Evolutionary conservation across 2,329 filamentous ascomycete species (phyloP), one percentile per base, ranked within the genome.

Genomic region (Ophiostoma pallidulum): DNA sequence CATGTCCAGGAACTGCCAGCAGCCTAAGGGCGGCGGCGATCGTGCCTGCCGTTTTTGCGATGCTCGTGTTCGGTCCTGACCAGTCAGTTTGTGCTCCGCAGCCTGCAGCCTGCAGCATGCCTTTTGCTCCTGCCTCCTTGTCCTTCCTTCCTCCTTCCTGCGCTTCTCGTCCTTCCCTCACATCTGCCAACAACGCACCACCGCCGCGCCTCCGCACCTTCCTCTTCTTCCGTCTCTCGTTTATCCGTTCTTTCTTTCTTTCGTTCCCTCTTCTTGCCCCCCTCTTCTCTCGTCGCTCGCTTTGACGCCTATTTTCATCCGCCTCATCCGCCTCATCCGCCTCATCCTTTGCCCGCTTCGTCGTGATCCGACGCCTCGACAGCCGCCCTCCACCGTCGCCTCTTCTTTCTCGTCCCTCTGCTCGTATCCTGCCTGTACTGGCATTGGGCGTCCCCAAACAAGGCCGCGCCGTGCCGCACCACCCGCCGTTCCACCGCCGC

Each of bases 401-500:
- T 19, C n/a, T n/a, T n/a, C n/a, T n/a, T n/a, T n/a, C n/a, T n/a
- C n/a, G n/a, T n/a, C n/a, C n/a, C n/a, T n/a, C n/a, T n/a, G n/a
- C n/a, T n/a, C n/a, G n/a, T n/a, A n/a, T n/a, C n/a, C n/a, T n/a
- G n/a, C n/a, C n/a, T n/a, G n/a, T n/a, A n/a, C n/a, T n/a, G n/a
- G n/a, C n/a, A n/a, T n/a, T n/a, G n/a, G n/a, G n/a, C n/a, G n/a
- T n/a, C n/a, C n/a, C n/a, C n/a, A n/a, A n/a, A n/a, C n/a, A n/a
- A n/a, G n/a, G n/a, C n/a, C n/a, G n/a, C n/a, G n/a, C n/a, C n/a
- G n/a, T n/a, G n/a, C n/a, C n/a, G n/a, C n/a, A n/a, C n/a, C n/a
- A n/a, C n/a, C n/a, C n/a, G n/a, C n/a, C n/a, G n/a, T 12, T 32
- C 6, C 29, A 32, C 29, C 9, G 6, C 26, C 6, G 13, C 60